Base-by-base conservation (phyloP, 1,139 yeast genomes). In the Sugiyamaella grinbergsii region DNA sequence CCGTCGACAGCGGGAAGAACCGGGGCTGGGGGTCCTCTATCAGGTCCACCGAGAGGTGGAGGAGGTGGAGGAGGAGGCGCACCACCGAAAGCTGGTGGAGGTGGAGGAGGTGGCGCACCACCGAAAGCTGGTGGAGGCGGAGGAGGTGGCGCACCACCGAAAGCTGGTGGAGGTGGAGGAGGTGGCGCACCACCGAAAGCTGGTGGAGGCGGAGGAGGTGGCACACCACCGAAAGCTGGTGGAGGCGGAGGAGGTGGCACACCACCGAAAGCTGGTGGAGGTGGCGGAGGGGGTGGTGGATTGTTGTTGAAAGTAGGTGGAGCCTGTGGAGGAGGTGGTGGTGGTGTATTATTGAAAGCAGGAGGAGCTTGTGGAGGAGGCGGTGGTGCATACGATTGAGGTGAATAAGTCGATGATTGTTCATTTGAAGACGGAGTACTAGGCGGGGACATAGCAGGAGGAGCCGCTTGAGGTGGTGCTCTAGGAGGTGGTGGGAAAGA, bases 1-100 rank as follows among this genome's bases (percentile, higher is more conserved):
- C 75, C 71, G 57, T 77, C 89, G 1, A 76, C 79, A 0, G 75
- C 59, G 2, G 68, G 67, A 22, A 68, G 47, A 7, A 72, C 66
- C 2, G 73, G 69, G 5, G 73, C 69, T 10, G 47, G 34, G 8
- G 74, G 69, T n/a, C 70, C 58, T 0, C 62, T 61, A 2, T 62
- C 23, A 63, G 4, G 4, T 23, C 63, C 62, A 18, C 70, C 65
- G 11, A 71, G 73, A 16, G 73, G 74, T 16, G 76, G 74, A 1
- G 79, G 71, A 13, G 70, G 66, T 3, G 69, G 66, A 7, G 69
- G 63, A 7, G 39, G 39, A 32, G 36, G 62, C 0, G 62, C 64
- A 7, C 61, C 64, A 2, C 42, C 38, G 13, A 37, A 16, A 13
- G 54, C 42, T n/a, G 58, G 56, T 7, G 67, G 60, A 1, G 68